Percentiles rank a stretch among this genome's conserved stretches.
Conservation (phyloP, 2,329 filamentous ascomycete species). For the Helotiales sp. region DNA sequence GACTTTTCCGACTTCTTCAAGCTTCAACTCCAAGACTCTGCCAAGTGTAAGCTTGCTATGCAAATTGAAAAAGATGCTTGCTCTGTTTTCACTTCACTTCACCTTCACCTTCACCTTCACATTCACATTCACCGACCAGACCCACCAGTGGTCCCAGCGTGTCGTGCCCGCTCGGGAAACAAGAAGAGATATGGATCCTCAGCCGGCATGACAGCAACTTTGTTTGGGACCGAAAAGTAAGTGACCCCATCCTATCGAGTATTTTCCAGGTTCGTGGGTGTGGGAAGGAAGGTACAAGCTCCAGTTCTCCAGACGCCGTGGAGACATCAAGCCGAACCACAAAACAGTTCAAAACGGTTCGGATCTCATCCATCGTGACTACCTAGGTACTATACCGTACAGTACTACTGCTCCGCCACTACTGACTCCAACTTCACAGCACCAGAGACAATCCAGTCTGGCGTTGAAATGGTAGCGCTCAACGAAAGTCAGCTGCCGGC, state of each 20-base stretch:
- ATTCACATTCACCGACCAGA: neutral
- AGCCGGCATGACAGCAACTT: neutral
- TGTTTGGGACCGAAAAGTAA: neutral
- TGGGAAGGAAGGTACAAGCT: neutral
- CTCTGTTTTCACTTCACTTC: too few relatives aligned
- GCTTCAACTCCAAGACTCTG: neutral
- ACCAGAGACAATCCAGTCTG: neutral
- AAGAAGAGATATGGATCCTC: neutral
- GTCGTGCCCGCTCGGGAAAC: neutral
- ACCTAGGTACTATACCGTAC: too few relatives aligned
- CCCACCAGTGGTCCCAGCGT: neutral
- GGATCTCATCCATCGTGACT: neutral
- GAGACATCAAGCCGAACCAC: neutral
- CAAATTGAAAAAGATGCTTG: neutral
- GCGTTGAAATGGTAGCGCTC: neutral
- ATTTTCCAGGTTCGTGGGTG: neutral
- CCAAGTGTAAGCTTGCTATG: conserved; percentile 2
- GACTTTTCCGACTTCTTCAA: neutral
- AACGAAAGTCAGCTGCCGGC: neutral
- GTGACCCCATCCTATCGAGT: neutral
- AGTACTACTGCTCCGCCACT: neutral
- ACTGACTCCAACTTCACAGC: neutral
- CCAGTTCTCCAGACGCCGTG: neutral
- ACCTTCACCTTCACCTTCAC: neutral
- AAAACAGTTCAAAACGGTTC: neutral